A percentile compares a stretch with the other conserved stretches of the same genome.
These are phyloP conservation scores for Talaromyces liani DNA, from an alignment of 495 filamentous ascomycete species.

Conservation along the genomic window DNA sequence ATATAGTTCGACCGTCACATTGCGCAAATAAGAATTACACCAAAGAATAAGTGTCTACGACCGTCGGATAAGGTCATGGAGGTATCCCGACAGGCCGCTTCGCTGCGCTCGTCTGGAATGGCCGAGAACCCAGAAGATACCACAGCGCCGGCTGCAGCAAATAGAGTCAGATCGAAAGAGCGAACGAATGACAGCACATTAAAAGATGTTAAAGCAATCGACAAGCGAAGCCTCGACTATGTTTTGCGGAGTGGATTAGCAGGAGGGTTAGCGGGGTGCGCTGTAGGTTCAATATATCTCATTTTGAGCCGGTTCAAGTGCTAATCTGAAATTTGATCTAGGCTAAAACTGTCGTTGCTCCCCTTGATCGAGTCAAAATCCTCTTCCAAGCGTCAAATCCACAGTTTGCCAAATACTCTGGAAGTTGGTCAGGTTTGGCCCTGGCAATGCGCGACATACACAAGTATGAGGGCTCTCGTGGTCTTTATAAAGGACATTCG, in stretches of 20 bases:
- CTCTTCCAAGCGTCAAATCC: constrained; percentile 95
- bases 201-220: constrained; percentile 26
- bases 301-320: not conserved
- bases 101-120: not conserved
- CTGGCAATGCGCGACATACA: constrained; percentile 80
- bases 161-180: not conserved
- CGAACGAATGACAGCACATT: not conserved
- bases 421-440: constrained; percentile 74
- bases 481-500: constrained; percentile 88
- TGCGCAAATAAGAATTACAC: constrained; percentile 1
- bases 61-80: constrained; percentile 1
- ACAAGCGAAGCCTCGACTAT: constrained; percentile 78
- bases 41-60: not conserved
- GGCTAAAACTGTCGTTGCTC: constrained; percentile 94
- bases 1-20: not conserved
- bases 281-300: constrained; percentile 44
- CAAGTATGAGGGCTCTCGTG: constrained; percentile 57
- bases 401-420: constrained; percentile 84
- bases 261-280: constrained; percentile 82
- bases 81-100: not conserved
- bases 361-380: constrained; percentile 96
- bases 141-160: not conserved
- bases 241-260: constrained; percentile 72
- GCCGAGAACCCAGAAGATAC: not conserved
- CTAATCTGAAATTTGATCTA: constrained; percentile 22